phyloP scores from a whole-genome alignment of 2,329 filamentous ascomycete genomes.

The Massarina eburnea region DNA sequence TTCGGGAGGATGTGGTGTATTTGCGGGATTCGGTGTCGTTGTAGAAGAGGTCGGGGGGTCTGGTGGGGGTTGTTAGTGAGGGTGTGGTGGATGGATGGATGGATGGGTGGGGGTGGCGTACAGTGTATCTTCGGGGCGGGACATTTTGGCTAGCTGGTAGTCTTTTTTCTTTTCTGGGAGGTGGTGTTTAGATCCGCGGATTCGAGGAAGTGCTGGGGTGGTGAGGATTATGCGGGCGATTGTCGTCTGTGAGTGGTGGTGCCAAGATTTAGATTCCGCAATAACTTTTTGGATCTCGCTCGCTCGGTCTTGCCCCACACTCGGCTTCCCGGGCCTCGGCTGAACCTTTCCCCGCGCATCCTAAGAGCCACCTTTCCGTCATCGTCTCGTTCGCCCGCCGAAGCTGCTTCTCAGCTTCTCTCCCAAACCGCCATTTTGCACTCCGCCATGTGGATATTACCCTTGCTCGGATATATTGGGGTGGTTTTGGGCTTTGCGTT shows the following conservation, averaged over 20 bases:
- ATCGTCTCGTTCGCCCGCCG: not conserved
- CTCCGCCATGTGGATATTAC: slow-evolving; percentile 86
- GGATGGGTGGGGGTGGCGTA: slow-evolving; percentile 48
- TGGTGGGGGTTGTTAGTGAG: slow-evolving; percentile 41
- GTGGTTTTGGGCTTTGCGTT: slow-evolving; percentile 89
- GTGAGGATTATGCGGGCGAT: not conserved
- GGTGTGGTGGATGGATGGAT: slow-evolving; percentile 11
- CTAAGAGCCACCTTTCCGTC: slow-evolving; percentile 5
- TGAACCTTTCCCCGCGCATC: slow-evolving; percentile 5
- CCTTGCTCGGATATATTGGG: slow-evolving; percentile 85
- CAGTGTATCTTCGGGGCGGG: slow-evolving; percentile 94
- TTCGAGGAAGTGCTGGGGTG: slow-evolving; percentile 1
- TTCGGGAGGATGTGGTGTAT: slow-evolving; percentile 95
- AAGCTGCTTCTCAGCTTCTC: not conserved
- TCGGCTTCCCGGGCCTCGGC: not conserved
- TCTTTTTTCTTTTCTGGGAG: too few relatives aligned
- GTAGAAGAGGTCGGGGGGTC: slow-evolving; percentile 95
- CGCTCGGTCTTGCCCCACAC: slow-evolving; percentile 2
- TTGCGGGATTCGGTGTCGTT: slow-evolving; percentile 93
- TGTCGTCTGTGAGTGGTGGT: not conserved
- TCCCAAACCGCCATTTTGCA: not conserved
- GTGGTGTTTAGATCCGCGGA: not conserved
- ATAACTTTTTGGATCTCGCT: slow-evolving; percentile 9
- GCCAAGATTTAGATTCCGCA: slow-evolving; percentile 8
- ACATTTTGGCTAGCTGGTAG: slow-evolving; percentile 85